Evolutionary conservation across 2,329 filamentous ascomycete species (phyloP).

Genomic region (Colletotrichum sp.): DNA sequence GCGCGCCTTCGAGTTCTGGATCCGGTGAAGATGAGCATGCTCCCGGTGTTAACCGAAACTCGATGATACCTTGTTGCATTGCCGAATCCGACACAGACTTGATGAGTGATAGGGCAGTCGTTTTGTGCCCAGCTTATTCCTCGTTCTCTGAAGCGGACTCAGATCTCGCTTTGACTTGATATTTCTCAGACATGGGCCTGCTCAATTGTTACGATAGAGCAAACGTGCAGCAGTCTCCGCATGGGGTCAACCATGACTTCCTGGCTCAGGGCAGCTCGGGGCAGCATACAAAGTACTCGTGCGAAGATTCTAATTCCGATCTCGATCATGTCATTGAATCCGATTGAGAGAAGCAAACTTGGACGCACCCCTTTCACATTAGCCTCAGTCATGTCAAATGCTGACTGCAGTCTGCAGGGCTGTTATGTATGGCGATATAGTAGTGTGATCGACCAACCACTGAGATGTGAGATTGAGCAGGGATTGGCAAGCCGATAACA

Average conservation of each 20-base stretch:
- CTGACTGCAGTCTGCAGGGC: not conserved
- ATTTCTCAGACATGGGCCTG: not conserved
- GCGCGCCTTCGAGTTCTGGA: not conserved
- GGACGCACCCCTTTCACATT: not conserved
- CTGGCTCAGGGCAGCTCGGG: not conserved
- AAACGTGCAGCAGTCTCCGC: not conserved
- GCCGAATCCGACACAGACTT: not conserved
- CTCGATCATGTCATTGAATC: not conserved
- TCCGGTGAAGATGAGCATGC: not conserved
- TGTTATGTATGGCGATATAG: not conserved
- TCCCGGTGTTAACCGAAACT: not conserved
- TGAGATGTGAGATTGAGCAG: not conserved
- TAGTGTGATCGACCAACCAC: not conserved
- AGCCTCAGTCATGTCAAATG: not conserved
- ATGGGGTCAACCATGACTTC: not conserved
- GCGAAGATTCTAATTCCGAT: not conserved
- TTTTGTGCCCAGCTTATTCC: not conserved
- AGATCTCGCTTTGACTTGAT: not conserved
- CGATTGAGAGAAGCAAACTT: not conserved
- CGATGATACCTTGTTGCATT: not conserved
- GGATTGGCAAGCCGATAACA: not conserved
- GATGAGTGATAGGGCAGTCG: not conserved
- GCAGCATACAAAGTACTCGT: not conserved
- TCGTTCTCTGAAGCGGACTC: not conserved
- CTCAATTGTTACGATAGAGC: not conserved